A percentile compares a stretch with the other conserved stretches of the same genome.
These are phyloP conservation scores for Capronia coronata DNA, from an alignment of 2,329 filamentous ascomycete species.

Conservation along the genomic window DNA sequence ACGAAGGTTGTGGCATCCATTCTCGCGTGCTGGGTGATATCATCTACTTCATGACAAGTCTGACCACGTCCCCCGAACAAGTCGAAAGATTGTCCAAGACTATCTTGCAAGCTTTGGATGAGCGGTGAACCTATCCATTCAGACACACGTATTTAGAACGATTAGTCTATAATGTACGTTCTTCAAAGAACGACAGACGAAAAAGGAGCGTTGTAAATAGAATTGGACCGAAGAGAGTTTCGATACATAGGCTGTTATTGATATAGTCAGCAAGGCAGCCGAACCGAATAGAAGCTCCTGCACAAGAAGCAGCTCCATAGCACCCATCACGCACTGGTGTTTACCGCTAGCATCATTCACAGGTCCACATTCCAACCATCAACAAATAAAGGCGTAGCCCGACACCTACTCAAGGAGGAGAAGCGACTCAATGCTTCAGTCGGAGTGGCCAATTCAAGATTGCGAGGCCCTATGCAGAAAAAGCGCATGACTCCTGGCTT, in stretches of 20 bases:
- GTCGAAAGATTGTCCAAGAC: constrained; percentile 19
- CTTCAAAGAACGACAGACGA: neutral
- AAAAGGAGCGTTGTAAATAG: neutral
- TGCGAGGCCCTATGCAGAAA: no score
- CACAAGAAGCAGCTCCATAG: constrained; percentile 1
- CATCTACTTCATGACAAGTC: constrained; percentile 55
- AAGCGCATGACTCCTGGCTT: no score
- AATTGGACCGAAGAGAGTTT: neutral
- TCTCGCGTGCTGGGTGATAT: constrained; percentile 57
- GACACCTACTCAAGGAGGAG: neutral
- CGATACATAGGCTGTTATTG: neutral
- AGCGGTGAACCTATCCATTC: constrained; percentile 3
- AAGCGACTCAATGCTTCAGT: no score
- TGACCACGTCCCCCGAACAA: constrained; percentile 42
- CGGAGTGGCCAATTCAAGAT: no score
- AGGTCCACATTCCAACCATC: no score
- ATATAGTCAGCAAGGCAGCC: neutral
- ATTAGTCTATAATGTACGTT: neutral
- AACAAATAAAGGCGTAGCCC: no score
- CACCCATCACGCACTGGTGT: no score
- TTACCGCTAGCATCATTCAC: neutral
- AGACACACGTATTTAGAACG: neutral
- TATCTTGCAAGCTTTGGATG: constrained; percentile 24
- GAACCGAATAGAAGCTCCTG: neutral
- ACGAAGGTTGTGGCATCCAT: constrained; percentile 45